Base-by-base conservation (phyloP, 2,329 filamentous ascomycete species). In the Calonectria naviculata region DNA sequence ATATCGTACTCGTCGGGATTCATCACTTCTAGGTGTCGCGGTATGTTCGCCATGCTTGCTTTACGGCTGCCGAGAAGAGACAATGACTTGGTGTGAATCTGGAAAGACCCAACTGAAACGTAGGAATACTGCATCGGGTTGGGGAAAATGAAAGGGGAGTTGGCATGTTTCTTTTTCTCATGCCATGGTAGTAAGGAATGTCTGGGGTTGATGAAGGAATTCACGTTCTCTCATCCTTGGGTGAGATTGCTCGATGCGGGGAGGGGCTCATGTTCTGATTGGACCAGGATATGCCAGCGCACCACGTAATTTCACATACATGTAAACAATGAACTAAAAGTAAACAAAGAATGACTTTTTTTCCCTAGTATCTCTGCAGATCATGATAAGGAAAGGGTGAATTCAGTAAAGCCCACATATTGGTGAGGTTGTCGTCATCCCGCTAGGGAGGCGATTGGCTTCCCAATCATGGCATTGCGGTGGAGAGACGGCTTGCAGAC, bases 1-100 rank as follows among this genome's bases (percentile, higher is more conserved):
- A 93, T 89, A 79, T 93, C 89, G 78, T 93, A 92, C 78, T 92
- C 87, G 76, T 90, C 89, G 29, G 82, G 85, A 76, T 93, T 91
- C 10, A 92, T 88, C 46, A 93, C 84, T 49, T 90, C 91, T 78
- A 90, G 83, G 76, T 90, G 85, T 6, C 91, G 91, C 56, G 90
- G 82, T 91, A 93, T 93, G 29, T 76, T 84, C 65, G 52, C 58
- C 60, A 29, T 46, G 9, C 24, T 58, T 17, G 24, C 24, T 34
- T 44, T 26, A n/a, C 68, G 52, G 8, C 34, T 58, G 17, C 52
- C 34, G n/a, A 58, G 21, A 38, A 58, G 52, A 26, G 52, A 58
- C 13, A 28, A 15, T 28, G 52, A 34, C 13, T 44, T 64, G 10
- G 12, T n/a, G 8, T 31, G 31, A 54, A 19, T 21, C n/a, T 64